These are phyloP conservation scores for Lactarius hengduanensis DNA, from an alignment of 768 basidiomycete genomes.

Conservation along the genomic window DNA sequence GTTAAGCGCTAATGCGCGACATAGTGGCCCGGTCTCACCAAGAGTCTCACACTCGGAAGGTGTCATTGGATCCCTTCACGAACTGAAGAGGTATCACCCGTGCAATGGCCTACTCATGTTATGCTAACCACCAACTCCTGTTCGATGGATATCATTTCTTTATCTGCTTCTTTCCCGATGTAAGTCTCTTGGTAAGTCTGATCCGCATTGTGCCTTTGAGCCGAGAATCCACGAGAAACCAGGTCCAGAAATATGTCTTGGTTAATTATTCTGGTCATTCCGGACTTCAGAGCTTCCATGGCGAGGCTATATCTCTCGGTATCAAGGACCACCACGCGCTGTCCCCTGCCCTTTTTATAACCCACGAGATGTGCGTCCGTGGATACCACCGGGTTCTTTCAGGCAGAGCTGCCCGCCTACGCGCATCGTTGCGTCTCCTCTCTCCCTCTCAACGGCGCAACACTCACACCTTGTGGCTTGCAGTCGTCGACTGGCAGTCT, in stretches of 20 bases:
- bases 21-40: neutral
- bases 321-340: slow-evolving; percentile 34
- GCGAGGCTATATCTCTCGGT: slow-evolving; percentile 37
- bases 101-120: slow-evolving; percentile 11
- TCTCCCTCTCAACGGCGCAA: neutral
- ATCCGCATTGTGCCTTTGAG: neutral
- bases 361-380: slow-evolving; percentile 41
- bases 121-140: slow-evolving; percentile 5
- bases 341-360: slow-evolving; percentile 37
- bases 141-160: slow-evolving; percentile 32
- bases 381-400: slow-evolving; percentile 26
- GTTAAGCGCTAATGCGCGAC: neutral
- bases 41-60: neutral
- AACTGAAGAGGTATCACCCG: neutral
- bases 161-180: slow-evolving; percentile 34
- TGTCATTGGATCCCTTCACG: neutral
- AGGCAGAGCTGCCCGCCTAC: neutral
- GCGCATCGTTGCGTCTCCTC: slow-evolving; percentile 33
- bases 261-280: slow-evolving; percentile 34
- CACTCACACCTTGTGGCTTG: slow-evolving; percentile 23
- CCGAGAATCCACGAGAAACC: neutral
- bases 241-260: slow-evolving; percentile 33
- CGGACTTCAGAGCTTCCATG: slow-evolving; percentile 32
- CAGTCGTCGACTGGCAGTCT: slow-evolving; percentile 35
- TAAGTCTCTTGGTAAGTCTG: too few species aligned